phyloP scores from a whole-genome alignment of 116 monocot species.

The Dioscorea cayenensis region DNA sequence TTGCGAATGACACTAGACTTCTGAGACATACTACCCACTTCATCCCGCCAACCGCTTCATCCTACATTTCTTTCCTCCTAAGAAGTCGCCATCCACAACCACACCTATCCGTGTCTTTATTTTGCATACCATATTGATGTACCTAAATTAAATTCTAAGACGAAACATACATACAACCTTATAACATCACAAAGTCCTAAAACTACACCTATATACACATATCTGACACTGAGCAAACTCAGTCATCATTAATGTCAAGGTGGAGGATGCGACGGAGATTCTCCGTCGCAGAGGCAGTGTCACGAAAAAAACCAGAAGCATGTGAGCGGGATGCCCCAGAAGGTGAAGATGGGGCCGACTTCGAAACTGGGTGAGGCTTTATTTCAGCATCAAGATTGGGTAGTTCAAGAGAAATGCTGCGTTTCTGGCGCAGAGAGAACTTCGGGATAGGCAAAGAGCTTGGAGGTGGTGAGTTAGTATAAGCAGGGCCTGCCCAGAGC shows the following conservation, averaged over 20 bases:
- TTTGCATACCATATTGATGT: too few species aligned
- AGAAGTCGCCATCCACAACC: background rate
- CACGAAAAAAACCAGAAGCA: conserved; percentile 8
- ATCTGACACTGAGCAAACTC: background rate
- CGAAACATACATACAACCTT: too few species aligned
- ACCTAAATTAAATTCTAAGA: background rate
- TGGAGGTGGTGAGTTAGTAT: conserved; percentile 86
- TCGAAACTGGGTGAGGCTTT: conserved; percentile 12
- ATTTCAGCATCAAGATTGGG: conserved; percentile 9
- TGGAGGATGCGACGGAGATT: conserved; percentile 62
- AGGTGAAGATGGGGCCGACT: conserved; percentile 73
- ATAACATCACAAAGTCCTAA: background rate
- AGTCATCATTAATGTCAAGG: conserved; percentile 34
- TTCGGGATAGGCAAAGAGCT: conserved; percentile 82
- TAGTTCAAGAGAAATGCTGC: conserved; percentile 51
- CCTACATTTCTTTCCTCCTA: too few species aligned
- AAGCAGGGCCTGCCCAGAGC: conserved; percentile 85
- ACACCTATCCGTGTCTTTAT: too few species aligned
- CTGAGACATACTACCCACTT: too few species aligned
- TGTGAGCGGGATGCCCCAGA: conserved; percentile 18
- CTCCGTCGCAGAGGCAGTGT: conserved; percentile 49
- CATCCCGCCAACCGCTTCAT: too few species aligned
- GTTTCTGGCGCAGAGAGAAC: conserved; percentile 69
- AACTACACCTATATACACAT: background rate
- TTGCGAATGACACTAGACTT: too few species aligned